Base-by-base conservation (phyloP, 495 filamentous ascomycete genomes). In the Aspergillus avenaceus region DNA sequence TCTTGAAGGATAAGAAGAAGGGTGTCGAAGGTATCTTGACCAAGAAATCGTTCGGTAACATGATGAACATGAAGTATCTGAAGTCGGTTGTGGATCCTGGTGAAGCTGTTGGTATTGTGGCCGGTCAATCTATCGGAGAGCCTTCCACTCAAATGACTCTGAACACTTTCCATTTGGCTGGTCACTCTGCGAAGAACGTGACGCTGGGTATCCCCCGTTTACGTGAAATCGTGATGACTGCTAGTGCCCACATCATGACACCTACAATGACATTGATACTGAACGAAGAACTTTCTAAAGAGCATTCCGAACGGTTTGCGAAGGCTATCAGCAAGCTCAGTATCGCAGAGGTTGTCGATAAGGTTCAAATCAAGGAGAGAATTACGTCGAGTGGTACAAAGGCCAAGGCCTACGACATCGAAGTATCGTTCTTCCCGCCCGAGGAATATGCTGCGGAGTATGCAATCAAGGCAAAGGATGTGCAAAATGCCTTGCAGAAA, bases 91-190 rank as follows among this genome's bases (percentile, higher is more conserved):
- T 97, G n/a, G 93, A 97, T 53, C 90, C 93, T 23, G 93, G 93
- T 32, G 93, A 99, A 69, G 91, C 95, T n/a, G 91, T 99, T 19
- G 93, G 93, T 45, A 91, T 99, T 55, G 88, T 97, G 32, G 93
- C 93, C 40, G 91, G 91, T 32, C 93, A 99, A 72, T 96, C 91
- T 28, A 83, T 99, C 41, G 93, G 93, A 59, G 95, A 97, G 66
- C 93, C 95, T 8, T 96, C 90, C 13, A 99, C 93, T 11, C 93
- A 99, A 67, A 97, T 99, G 95, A 99, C 93, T n/a, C 72, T 98
- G 44, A 98, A 98, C 64, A 98, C 93, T 22, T 98, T 98, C 83
- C 93, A 99, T 80, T 89, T 99, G 79, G 93, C 93, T 61, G 93
- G 93, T 64, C 95, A 97, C 77, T 87, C 91, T 19, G 85, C 95